These are phyloP conservation scores for Trichoderma pleuroti DNA, from an alignment of 2,329 filamentous ascomycete genomes.

Conservation along the genomic window DNA sequence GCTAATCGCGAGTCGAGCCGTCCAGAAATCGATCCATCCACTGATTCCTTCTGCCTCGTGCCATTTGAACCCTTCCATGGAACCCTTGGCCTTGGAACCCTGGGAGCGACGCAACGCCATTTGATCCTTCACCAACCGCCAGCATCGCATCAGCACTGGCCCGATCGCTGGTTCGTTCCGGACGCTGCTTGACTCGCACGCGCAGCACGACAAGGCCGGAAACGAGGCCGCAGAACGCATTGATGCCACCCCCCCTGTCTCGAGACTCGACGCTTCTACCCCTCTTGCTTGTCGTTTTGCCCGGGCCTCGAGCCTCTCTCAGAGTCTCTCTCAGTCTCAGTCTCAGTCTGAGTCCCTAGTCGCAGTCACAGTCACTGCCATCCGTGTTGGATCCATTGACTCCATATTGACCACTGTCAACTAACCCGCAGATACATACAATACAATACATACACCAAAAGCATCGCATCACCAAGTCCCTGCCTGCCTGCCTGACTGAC, in stretches of 20 bases:
- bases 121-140: not conserved
- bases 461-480: not conserved
- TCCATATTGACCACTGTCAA: not conserved
- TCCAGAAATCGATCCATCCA: not conserved
- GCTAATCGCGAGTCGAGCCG: not conserved
- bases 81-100: not conserved
- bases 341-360: not conserved
- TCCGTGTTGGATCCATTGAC: not conserved
- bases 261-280: not conserved
- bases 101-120: not conserved
- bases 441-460: not conserved
- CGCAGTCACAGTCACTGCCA: not conserved
- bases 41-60: not conserved
- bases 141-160: not conserved
- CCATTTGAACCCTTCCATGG: too few relatives aligned
- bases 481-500: not conserved
- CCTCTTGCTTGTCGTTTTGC: not conserved
- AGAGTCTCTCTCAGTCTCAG: not conserved
- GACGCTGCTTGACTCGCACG: slow-evolving; percentile 1
- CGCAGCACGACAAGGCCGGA: not conserved
- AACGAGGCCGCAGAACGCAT: not conserved
- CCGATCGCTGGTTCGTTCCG: not conserved
- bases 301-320: not conserved
- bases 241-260: not conserved
- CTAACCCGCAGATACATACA: not conserved